These are phyloP conservation scores for Aspergillus clavatus DNA, from an alignment of 2,329 filamentous ascomycete genomes.

Conservation along the genomic window DNA sequence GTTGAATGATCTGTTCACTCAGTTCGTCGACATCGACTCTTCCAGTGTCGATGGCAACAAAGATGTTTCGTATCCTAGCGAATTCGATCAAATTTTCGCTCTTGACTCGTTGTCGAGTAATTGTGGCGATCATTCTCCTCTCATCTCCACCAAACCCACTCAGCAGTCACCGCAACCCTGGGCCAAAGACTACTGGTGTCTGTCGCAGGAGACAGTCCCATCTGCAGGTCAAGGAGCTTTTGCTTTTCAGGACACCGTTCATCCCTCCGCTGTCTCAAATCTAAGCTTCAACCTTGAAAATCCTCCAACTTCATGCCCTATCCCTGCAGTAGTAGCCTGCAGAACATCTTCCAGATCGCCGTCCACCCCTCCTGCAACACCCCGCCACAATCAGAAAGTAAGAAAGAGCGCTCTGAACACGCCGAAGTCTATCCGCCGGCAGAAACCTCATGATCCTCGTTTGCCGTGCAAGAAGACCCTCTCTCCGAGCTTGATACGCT, in stretches of 20 bases:
- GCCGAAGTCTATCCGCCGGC: conserved; percentile 36
- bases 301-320: conserved; percentile 17
- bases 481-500: conserved; percentile 52
- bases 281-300: conserved; percentile 31
- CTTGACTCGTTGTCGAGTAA: conserved; percentile 48
- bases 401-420: conserved; percentile 35
- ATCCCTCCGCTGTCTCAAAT: conserved; percentile 33
- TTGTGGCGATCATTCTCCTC: conserved; percentile 48
- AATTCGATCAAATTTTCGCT: conserved; percentile 50
- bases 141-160: conserved; percentile 44
- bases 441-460: conserved; percentile 39
- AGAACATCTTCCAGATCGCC: conserved; percentile 25
- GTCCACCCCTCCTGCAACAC: conserved; percentile 35
- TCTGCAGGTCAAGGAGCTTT: conserved; percentile 26
- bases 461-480: conserved; percentile 41
- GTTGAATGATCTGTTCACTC: conserved; percentile 59
- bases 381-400: conserved; percentile 31
- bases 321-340: conserved; percentile 16
- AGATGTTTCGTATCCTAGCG: conserved; percentile 46
- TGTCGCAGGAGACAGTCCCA: conserved; percentile 47
- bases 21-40: conserved; percentile 57
- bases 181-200: conserved; percentile 49
- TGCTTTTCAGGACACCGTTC: conserved; percentile 36
- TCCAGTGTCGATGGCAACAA: conserved; percentile 46
- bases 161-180: conserved; percentile 47